phyloP scores from a whole-genome alignment of 306 rosid genomes.

The Dryas drummondii region DNA sequence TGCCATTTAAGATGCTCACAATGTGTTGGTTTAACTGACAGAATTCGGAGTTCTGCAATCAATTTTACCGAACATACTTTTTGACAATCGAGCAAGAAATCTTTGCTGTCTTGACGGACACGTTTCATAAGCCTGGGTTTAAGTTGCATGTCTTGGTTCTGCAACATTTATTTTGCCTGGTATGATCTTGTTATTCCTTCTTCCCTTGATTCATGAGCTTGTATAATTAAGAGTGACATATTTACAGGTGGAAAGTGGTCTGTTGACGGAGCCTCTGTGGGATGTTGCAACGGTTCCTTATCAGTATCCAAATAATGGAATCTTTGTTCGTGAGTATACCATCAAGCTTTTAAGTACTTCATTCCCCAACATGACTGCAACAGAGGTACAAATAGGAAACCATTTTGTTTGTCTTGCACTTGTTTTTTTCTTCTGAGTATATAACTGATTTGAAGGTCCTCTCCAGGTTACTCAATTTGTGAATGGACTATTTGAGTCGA shows the following conservation, averaged over 20 bases:
- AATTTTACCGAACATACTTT: conserved; percentile 77
- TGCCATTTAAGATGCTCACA: conserved; percentile 14
- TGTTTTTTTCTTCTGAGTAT: background rate
- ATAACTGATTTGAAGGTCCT: conserved; percentile 19
- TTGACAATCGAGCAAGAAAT: conserved; percentile 86
- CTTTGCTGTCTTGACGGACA: conserved; percentile 91
- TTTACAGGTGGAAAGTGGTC: conserved; percentile 77
- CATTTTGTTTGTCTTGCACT: background rate
- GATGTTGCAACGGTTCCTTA: conserved; percentile 66
- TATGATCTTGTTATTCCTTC: conserved; percentile 28
- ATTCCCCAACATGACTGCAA: conserved; percentile 91
- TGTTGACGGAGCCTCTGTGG: conserved; percentile 87
- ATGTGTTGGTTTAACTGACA: conserved; percentile 33
- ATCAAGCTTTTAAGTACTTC: conserved; percentile 87
- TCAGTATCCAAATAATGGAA: conserved; percentile 63
- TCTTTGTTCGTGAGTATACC: conserved; percentile 80
- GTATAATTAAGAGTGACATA: background rate
- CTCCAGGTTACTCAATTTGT: conserved; percentile 92
- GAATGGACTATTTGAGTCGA: conserved; percentile 77
- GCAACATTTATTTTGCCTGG: conserved; percentile 94
- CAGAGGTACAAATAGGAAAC: conserved; percentile 55
- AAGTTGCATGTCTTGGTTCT: conserved; percentile 97
- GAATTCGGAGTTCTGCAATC: conserved; percentile 92
- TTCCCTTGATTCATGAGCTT: background rate
- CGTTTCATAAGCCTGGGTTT: conserved; percentile 97